Base-by-base conservation (phyloP, 2,329 filamentous ascomycete genomes). In the Fusarium verrucosum region DNA sequence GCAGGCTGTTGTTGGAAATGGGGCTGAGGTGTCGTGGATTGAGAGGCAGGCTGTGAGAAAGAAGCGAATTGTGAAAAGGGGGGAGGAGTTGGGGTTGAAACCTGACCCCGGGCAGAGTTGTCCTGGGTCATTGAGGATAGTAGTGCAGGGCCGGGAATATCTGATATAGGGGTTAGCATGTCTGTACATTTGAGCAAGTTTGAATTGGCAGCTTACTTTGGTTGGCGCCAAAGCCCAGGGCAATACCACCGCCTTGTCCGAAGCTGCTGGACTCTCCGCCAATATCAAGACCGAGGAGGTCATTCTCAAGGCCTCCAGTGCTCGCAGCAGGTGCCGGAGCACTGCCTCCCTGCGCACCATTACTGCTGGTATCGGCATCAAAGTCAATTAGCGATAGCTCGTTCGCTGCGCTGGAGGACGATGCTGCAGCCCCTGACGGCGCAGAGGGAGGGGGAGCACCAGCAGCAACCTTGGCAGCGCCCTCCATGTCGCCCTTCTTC, bases 331-430 rank as follows among this genome's bases (percentile, higher is more conserved):
- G 56, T 11, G 47, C 58, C 41, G 53, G 41, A 9, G 52, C 17
- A 37, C 36, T 78, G 26, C 73, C 68, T 23, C 77, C 66, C 32
- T 76, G 70, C 41, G 74, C 65, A 9, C 80, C 75, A 28, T 80
- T 78, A 40, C 81, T 76, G 23, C 82, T 80, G 53, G 88, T 73
- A 42, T 88, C 85, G 6, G 77, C 89, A 59, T 90, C 92, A 72
- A 99, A 94, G 74, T 99, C 95, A 72, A 99, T 99, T 65, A 99
- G 80, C 7, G 95, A 98, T 20, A 97, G 80, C 76, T 97, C 94
- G 71, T 92, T 84, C 6, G 80, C 78, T 9, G 83, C 78, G 11
- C 65, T 71, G 10, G 66, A 65, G 8, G 66, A 66, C 38, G 50
- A 58, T 14, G 70, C 89, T 86, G 79, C 89, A 86, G 70, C 89